Base-by-base conservation (phyloP, 2,329 filamentous ascomycete species). In the Trichoderma hamatum region DNA sequence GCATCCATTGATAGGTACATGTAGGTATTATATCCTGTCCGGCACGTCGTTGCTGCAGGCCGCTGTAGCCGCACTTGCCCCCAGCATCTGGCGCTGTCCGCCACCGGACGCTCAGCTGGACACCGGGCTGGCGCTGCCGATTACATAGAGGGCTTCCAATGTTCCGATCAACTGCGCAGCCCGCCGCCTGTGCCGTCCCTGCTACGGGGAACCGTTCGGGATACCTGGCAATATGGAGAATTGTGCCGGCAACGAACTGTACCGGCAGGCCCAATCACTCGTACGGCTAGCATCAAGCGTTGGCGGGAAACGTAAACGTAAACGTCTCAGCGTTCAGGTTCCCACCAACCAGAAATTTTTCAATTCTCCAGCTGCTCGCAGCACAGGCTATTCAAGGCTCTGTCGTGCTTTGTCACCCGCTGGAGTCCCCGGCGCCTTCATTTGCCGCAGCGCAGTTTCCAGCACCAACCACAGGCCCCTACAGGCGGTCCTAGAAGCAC, bases 381-480 rank as follows among this genome's bases (percentile, higher is more conserved):
- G n/a, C n/a, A n/a, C 21, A 56, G 54, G 52, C 54, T 56, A 56
- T 56, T 34, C n/a, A 30, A 34, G 39, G 54, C 56, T 30, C 34
- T 39, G 30, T 43, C 39, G 39, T 59, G n/a, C 56, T 39, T 59
- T 59, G 34, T 59, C 34, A 39, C 28, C 32, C 32, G 54, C 54
- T 24, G 61, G 61, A 55, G 49, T 36, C 49, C 62, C 24, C 51
- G 21, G 24, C 51, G 24, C 26, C 28, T 13, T 67, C 63, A 58
- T 51, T 59, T 67, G 54, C 54, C 26, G 63, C 63, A 43, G 63
- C 63, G 63, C 63, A 67, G 54, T 58, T 67, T 67, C 54, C 54
- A 67, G 63, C 63, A 67, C 63, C 54, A 56, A 54, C 26, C 63
- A 67, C 39, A 49, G 63, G 63, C 63, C 63, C 63, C 54, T 59